phyloP scores from a whole-genome alignment of 306 rosid genomes.

The Cucurbita ficifolia region DNA sequence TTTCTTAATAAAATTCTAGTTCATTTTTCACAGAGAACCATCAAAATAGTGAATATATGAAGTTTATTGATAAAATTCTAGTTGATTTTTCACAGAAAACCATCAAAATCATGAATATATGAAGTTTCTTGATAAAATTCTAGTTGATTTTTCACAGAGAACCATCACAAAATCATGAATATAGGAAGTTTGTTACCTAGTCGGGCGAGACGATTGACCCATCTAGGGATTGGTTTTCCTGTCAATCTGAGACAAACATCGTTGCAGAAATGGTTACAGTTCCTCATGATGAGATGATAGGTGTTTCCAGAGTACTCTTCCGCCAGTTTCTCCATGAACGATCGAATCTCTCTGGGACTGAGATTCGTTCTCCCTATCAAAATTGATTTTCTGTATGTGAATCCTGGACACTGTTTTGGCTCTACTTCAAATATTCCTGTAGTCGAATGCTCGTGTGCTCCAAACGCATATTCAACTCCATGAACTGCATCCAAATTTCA shows the following conservation, averaged over 20 bases:
- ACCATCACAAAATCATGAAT: neutral
- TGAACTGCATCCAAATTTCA: slow-evolving; percentile 37
- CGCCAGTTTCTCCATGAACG: slow-evolving; percentile 67
- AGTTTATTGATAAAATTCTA: too few species aligned
- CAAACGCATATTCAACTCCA: slow-evolving; percentile 86
- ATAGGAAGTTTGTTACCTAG: slow-evolving; percentile 34
- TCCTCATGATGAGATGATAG: slow-evolving; percentile 78
- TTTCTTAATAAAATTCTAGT: too few species aligned
- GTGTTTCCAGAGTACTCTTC: slow-evolving; percentile 66
- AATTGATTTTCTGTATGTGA: slow-evolving; percentile 76
- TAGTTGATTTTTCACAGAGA: too few species aligned
- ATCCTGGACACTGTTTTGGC: slow-evolving; percentile 81
- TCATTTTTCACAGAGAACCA: too few species aligned
- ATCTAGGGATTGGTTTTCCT: slow-evolving; percentile 63
- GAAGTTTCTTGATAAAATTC: too few species aligned
- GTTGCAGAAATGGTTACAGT: slow-evolving; percentile 90
- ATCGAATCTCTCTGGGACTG: slow-evolving; percentile 39
- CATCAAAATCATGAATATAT: too few species aligned
- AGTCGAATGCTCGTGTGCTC: slow-evolving; percentile 73
- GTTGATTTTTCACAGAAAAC: too few species aligned
- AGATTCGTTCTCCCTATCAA: slow-evolving; percentile 72
- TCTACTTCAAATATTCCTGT: slow-evolving; percentile 92
- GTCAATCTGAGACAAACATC: slow-evolving; percentile 60
- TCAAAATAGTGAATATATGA: too few species aligned
- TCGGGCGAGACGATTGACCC: slow-evolving; percentile 96